Evolutionary conservation across 768 basidiomycete genomes (phyloP).

Genomic region (Rhodotorula graminis): DNA sequence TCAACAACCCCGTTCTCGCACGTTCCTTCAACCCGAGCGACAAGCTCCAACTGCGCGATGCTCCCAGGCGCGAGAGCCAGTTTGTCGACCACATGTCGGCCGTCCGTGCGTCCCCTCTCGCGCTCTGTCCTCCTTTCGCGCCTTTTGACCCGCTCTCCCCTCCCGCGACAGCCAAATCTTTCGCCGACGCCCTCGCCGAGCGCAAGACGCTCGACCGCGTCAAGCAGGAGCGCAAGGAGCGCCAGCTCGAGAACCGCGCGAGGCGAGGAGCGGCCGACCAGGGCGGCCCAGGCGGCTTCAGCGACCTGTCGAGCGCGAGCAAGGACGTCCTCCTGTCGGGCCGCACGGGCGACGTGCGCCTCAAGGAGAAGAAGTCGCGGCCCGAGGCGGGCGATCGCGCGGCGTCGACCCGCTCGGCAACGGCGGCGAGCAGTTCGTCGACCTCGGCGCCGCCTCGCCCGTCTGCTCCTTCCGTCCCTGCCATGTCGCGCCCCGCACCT

Average conservation of each 20-base stretch:
- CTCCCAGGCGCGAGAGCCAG: background rate
- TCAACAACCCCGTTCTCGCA: background rate
- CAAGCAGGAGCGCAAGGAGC: background rate
- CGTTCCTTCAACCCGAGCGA: background rate
- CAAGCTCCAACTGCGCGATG: conserved; percentile 5
- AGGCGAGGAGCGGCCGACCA: too few species aligned
- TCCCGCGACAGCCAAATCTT: conserved; percentile 1
- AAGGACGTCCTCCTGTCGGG: background rate
- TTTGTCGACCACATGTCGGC: conserved; percentile 30
- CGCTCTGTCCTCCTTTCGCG: too few species aligned
- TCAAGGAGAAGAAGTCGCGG: background rate
- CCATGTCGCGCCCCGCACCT: background rate
- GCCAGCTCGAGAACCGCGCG: background rate
- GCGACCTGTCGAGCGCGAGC: background rate
- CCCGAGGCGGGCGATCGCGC: background rate
- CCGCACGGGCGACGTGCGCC: background rate
- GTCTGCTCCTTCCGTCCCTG: background rate
- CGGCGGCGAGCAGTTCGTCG: background rate
- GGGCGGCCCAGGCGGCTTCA: conserved; percentile 14
- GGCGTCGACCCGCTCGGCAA: background rate
- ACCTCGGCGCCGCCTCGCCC: background rate
- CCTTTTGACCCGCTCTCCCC: background rate
- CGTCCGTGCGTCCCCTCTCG: conserved; percentile 2
- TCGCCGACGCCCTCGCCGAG: conserved; percentile 7
- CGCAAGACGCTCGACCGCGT: background rate